phyloP scores from a whole-genome alignment of 352 stramenopile genomes.

The Globisporangium takayamanum region DNA sequence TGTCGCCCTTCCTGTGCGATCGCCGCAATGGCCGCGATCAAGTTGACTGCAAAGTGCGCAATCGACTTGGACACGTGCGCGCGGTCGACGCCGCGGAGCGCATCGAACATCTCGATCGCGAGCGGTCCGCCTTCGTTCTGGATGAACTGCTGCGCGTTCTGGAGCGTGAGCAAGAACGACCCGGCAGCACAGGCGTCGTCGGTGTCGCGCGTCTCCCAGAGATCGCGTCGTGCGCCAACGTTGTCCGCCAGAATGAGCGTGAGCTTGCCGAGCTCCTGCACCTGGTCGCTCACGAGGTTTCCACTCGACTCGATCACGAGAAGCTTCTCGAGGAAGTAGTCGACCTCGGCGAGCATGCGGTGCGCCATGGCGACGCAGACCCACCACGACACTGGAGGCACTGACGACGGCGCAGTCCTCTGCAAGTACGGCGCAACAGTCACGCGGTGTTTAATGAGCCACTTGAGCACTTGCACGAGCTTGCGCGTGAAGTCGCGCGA shows the following conservation, averaged over 20 bases:
- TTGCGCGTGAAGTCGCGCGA: conserved; percentile 34
- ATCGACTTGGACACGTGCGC: conserved; percentile 42
- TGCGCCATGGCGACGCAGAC: conserved; percentile 38
- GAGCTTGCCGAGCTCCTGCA: conserved; percentile 48
- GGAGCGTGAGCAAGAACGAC: conserved; percentile 44
- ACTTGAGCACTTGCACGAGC: conserved; percentile 42
- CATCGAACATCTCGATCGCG: conserved; percentile 53
- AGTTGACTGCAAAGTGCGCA: conserved; percentile 36
- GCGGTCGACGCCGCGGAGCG: conserved; percentile 35
- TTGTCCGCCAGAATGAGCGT: conserved; percentile 47
- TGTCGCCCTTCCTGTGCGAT: conserved; percentile 44
- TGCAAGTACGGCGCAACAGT: conserved; percentile 11
- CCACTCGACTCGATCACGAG: conserved; percentile 27
- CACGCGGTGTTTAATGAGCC: conserved; percentile 38
- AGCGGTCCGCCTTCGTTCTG: conserved; percentile 46
- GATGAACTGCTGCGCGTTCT: conserved; percentile 57
- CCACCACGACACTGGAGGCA: conserved; percentile 53
- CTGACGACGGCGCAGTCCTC: conserved; percentile 8
- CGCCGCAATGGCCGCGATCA: conserved; percentile 31
- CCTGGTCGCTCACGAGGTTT: conserved; percentile 21
- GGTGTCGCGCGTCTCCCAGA: conserved; percentile 27
- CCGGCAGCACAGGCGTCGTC: conserved; percentile 30
- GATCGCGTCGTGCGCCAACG: conserved; percentile 34
- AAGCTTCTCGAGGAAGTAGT: conserved; percentile 54
- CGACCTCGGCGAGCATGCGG: conserved; percentile 47